Evolutionary conservation across 768 basidiomycete genomes (phyloP).

Genomic region (Floccularia luteovirens): DNA sequence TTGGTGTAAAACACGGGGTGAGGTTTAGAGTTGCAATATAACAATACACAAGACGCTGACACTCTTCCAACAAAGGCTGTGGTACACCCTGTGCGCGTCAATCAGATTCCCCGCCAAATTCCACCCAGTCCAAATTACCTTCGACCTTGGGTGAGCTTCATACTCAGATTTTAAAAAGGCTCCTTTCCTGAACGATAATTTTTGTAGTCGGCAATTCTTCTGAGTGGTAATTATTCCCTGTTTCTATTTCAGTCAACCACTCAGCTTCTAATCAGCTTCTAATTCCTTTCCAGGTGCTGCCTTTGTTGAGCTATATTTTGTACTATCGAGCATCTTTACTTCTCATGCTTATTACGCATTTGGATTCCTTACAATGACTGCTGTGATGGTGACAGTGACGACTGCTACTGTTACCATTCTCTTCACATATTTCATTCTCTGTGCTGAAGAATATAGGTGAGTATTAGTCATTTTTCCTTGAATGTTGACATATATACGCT

Average conservation of each 20-base stretch:
- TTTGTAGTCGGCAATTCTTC: constrained; percentile 54
- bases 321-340: constrained; percentile 87
- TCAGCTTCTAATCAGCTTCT: constrained; percentile 1
- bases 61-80: not conserved
- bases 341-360: constrained; percentile 94
- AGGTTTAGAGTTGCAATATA: constrained; percentile 16
- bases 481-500: too few species aligned
- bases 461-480: constrained; percentile 10
- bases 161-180: too few species aligned
- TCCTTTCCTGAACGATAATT: constrained; percentile 3
- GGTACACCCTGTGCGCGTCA: constrained; percentile 78
- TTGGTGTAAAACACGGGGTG: constrained; percentile 84
- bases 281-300: constrained; percentile 58
- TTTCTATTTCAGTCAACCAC: constrained; percentile 25
- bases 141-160: constrained; percentile 57
- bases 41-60: not conserved
- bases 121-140: constrained; percentile 85
- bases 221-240: constrained; percentile 94
- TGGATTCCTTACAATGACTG: constrained; percentile 87
- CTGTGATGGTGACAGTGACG: constrained; percentile 74
- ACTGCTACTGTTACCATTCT: constrained; percentile 88
- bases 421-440: constrained; percentile 86
- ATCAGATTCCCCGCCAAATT: constrained; percentile 94
- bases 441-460: constrained; percentile 90
- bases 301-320: constrained; percentile 92